phyloP scores from a whole-genome alignment of 2,329 filamentous ascomycete species.

The Metarhizium sp. region DNA sequence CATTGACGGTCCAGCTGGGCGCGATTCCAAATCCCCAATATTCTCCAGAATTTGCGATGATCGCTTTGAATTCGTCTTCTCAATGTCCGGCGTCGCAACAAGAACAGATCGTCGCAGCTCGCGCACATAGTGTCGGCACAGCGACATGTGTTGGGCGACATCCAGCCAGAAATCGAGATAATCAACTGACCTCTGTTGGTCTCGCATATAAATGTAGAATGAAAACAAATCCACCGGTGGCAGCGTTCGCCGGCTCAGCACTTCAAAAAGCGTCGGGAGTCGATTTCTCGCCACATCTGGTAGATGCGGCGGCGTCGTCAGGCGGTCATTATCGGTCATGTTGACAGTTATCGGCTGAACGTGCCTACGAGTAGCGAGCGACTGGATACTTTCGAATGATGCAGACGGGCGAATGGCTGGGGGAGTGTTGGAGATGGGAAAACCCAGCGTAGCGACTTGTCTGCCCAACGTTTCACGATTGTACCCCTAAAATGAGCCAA shows the following conservation, averaged over 20 bases:
- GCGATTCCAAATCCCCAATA: conserved; percentile 55
- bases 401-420: neutral
- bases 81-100: conserved; percentile 82
- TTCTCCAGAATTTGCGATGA: conserved; percentile 73
- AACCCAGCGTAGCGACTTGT: neutral
- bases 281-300: conserved; percentile 64
- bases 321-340: conserved; percentile 16
- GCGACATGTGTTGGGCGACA: conserved; percentile 96
- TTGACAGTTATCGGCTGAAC: neutral
- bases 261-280: conserved; percentile 90
- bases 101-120: conserved; percentile 89
- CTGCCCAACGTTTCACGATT: conserved; percentile 9
- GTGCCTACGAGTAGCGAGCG: neutral
- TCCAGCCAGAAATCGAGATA: conserved; percentile 99
- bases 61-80: conserved; percentile 70
- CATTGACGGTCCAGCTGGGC: conserved; percentile 51
- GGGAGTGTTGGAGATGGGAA: neutral
- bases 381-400: neutral
- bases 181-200: conserved; percentile 94
- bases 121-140: conserved; percentile 94
- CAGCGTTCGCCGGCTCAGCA: conserved; percentile 85
- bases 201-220: conserved; percentile 99
- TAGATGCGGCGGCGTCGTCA: conserved; percentile 40
- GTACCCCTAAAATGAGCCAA: conserved; percentile 2
- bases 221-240: conserved; percentile 95